Evolutionary conservation across 2,329 filamentous ascomycete genomes (phyloP).

Genomic region (Boeremia exigua): DNA sequence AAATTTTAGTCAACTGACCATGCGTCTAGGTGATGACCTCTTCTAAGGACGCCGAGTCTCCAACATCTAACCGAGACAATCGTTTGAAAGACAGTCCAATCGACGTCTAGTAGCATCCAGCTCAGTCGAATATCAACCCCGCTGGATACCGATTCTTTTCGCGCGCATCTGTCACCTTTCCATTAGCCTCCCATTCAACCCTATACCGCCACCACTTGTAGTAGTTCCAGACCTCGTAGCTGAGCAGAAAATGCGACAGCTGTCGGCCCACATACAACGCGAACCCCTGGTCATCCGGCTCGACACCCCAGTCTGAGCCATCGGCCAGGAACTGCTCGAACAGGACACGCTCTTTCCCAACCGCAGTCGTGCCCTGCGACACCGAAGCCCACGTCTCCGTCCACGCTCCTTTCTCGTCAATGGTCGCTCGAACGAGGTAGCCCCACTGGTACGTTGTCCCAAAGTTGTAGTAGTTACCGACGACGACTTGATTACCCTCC

Average conservation of each 20-base stretch:
- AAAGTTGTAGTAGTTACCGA: slow-evolving; percentile 22
- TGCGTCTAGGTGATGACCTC: neutral
- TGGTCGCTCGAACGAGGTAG: slow-evolving; percentile 17
- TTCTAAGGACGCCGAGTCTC: neutral
- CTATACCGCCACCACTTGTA: slow-evolving; percentile 12
- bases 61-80: neutral
- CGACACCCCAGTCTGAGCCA: neutral
- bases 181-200: slow-evolving; percentile 20
- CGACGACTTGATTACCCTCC: slow-evolving; percentile 15
- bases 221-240: slow-evolving; percentile 19
- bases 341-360: slow-evolving; percentile 11
- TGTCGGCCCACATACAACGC: slow-evolving; percentile 17
- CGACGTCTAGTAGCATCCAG: neutral
- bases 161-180: slow-evolving; percentile 15
- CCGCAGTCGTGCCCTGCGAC: slow-evolving; percentile 10
- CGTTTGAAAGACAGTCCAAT: neutral
- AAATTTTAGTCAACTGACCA: neutral
- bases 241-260: slow-evolving; percentile 12
- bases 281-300: slow-evolving; percentile 14
- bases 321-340: slow-evolving; percentile 17
- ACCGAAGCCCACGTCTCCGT: slow-evolving; percentile 18
- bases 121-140: slow-evolving; percentile 8
- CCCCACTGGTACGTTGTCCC: slow-evolving; percentile 22
- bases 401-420: slow-evolving; percentile 17
- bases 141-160: slow-evolving; percentile 10